phyloP scores from a whole-genome alignment of 2,329 filamentous ascomycete species.

The Fusarium goolgardi region DNA sequence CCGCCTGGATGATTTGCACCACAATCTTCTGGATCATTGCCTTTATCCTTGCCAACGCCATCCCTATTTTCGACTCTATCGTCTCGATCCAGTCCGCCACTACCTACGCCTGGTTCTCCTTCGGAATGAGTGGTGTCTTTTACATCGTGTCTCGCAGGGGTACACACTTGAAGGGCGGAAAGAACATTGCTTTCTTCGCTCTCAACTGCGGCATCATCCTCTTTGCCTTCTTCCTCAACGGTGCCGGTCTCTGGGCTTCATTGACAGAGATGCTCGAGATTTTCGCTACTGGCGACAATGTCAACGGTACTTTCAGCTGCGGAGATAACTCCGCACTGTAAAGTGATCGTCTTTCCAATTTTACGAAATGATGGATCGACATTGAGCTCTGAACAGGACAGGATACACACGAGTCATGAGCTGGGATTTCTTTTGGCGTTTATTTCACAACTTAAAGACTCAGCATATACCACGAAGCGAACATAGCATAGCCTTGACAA shows the following conservation, averaged over 20 bases:
- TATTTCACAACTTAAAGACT: neutral
- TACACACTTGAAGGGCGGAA: neutral
- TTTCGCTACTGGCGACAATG: constrained; percentile 11
- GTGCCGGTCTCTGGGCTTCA: constrained; percentile 33
- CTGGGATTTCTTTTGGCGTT: constrained; percentile 1
- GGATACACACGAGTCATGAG: neutral
- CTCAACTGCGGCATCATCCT: constrained; percentile 30
- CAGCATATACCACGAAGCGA: constrained; percentile 11
- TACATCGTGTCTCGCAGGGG: constrained; percentile 4
- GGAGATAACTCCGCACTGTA: constrained; percentile 17
- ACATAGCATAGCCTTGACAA: constrained; percentile 6
- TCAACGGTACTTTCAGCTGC: constrained; percentile 24
- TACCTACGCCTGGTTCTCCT: constrained; percentile 40
- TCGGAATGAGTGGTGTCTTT: constrained; percentile 31
- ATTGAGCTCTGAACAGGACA: neutral
- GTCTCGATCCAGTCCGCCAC: constrained; percentile 39
- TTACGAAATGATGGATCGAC: neutral
- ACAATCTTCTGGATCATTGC: constrained; percentile 36
- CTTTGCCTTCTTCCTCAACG: constrained; percentile 36
- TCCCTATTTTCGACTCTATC: constrained; percentile 43
- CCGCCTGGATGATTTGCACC: constrained; percentile 36
- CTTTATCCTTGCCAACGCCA: constrained; percentile 42
- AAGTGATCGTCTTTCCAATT: neutral
- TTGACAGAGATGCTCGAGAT: constrained; percentile 32
- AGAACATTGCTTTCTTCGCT: constrained; percentile 28